Conservation (phyloP, 2,329 filamentous ascomycete genomes). For the Magnaporthales sp. region DNA sequence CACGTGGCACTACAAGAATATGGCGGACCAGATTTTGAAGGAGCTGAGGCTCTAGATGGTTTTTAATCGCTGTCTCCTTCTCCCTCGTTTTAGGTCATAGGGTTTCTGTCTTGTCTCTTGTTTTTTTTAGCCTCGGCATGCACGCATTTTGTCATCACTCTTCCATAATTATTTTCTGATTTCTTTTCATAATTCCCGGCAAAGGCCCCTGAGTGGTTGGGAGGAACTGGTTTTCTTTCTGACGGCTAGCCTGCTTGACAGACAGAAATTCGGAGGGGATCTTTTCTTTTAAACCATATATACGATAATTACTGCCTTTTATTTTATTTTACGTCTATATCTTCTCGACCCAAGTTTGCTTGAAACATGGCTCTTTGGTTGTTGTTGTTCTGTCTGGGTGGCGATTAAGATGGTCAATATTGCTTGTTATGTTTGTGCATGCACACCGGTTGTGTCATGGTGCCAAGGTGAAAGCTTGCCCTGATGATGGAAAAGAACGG, state of each 20-base stretch:
- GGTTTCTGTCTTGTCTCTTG: background rate
- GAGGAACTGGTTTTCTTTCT: background rate
- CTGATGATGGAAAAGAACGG: background rate
- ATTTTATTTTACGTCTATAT: background rate
- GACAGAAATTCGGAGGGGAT: background rate
- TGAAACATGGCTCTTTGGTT: background rate
- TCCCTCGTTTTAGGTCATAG: background rate
- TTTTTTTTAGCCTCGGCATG: background rate
- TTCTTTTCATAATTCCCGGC: background rate
- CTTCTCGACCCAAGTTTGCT: background rate
- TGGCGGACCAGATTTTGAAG: conserved; percentile 90
- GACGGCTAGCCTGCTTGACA: background rate
- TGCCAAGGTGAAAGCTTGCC: background rate
- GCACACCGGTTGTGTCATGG: background rate
- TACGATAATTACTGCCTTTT: background rate
- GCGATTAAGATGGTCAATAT: background rate
- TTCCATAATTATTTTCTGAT: background rate
- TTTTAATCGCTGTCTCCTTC: background rate
- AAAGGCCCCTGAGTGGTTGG: background rate
- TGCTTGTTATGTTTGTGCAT: background rate
- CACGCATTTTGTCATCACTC: background rate
- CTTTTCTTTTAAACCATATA: background rate
- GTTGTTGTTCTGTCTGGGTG: background rate
- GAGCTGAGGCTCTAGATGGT: conserved; percentile 62
- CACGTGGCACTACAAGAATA: conserved; percentile 97